Percentiles rank a stretch among this genome's conserved stretches.
Conservation (phyloP, 495 filamentous ascomycete species). For the Glarea lozoyensis region DNA sequence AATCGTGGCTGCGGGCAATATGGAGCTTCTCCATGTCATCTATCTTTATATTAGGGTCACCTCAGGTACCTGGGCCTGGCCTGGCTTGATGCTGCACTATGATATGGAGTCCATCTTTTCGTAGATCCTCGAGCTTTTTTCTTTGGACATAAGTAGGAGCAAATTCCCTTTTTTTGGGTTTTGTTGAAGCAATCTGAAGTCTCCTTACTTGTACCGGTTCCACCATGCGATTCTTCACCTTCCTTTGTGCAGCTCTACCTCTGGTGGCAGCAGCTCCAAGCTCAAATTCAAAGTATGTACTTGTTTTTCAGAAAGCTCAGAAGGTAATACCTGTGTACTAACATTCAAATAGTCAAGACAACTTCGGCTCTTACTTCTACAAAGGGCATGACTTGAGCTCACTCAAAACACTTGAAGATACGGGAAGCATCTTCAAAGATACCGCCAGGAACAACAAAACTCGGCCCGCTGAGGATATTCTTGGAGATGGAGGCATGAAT, state of each 20-base stretch:
- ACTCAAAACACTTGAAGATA: constrained; percentile 26
- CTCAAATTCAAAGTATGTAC: not conserved
- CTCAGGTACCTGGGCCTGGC: too few species aligned
- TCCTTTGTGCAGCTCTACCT: not conserved
- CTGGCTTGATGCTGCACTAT: too few species aligned
- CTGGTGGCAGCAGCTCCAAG: constrained; percentile 2
- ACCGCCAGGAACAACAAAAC: constrained; percentile 25
- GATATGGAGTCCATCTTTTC: too few species aligned
- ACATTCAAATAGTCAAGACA: not conserved
- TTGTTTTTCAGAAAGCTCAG: not conserved
- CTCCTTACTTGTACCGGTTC: not conserved
- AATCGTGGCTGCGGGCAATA: too few species aligned
- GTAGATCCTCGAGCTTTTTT: too few species aligned
- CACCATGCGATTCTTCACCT: not conserved
- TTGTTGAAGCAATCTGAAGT: not conserved
- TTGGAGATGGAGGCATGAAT: constrained; percentile 34
- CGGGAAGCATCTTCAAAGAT: constrained; percentile 28
- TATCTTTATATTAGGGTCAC: too few species aligned
- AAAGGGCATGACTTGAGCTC: constrained; percentile 33
- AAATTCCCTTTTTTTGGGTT: not conserved
- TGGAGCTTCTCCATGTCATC: too few species aligned
- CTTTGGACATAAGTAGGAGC: too few species aligned
- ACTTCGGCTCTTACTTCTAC: constrained; percentile 30
- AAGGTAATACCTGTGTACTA: not conserved
- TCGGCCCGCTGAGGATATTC: constrained; percentile 28